phyloP scores from a whole-genome alignment of 495 filamentous ascomycete species.

The Staphylotrichum tortipilum region DNA sequence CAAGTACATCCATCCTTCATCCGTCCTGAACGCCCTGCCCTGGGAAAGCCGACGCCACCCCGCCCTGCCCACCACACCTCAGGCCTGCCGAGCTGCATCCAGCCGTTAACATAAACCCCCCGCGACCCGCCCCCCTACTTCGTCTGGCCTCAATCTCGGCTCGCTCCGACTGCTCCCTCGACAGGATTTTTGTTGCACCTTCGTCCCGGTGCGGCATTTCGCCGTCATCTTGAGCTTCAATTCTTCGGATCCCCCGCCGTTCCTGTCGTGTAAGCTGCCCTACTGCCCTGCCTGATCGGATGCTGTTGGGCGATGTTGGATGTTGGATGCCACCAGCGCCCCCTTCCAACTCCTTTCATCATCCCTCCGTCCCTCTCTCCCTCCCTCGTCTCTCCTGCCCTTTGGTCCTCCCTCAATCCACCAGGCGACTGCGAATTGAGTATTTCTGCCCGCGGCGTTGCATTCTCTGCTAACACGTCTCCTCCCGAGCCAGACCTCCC shows the following conservation, averaged over 20 bases:
- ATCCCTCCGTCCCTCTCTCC: neutral
- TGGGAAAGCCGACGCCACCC: conserved; percentile 13
- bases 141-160: conserved; percentile 5
- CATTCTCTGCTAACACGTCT: neutral
- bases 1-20: too few relatives aligned
- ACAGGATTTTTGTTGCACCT: neutral
- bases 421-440: neutral
- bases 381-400: neutral
- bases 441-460: neutral
- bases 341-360: neutral
- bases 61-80: too few relatives aligned
- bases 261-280: neutral
- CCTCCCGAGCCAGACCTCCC: neutral
- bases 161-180: conserved; percentile 4
- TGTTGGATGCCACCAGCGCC: too few relatives aligned
- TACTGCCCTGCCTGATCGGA: too few relatives aligned
- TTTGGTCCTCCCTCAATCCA: neutral
- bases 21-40: too few relatives aligned
- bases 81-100: too few relatives aligned
- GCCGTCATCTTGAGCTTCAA: neutral
- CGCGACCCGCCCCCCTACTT: conserved; percentile 3
- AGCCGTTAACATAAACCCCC: conserved; percentile 11
- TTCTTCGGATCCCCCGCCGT: conserved; percentile 3
- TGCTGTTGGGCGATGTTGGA: too few relatives aligned
- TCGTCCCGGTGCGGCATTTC: neutral